Conservation (phyloP, 495 filamentous ascomycete genomes). For the Aspergillus steynii region DNA sequence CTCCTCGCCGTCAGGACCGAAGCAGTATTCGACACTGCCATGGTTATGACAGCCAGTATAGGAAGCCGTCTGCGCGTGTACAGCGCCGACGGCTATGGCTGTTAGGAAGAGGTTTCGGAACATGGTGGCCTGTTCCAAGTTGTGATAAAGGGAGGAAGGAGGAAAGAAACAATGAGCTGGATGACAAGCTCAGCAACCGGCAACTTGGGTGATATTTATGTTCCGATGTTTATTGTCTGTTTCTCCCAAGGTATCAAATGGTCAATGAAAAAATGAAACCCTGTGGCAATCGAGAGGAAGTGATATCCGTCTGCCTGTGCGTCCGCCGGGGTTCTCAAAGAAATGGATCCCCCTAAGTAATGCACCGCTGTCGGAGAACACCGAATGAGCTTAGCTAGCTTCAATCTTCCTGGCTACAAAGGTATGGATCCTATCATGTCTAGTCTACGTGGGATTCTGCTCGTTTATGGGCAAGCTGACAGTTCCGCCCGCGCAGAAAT, state of each 20-base stretch:
- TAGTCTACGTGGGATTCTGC: no score
- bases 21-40: slow-evolving; percentile 26
- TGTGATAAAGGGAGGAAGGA: not conserved
- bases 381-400: not conserved
- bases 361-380: not conserved
- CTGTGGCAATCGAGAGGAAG: not conserved
- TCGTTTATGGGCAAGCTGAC: not conserved
- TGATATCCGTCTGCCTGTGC: not conserved
- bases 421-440: no score
- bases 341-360: not conserved
- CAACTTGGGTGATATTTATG: slow-evolving; percentile 1
- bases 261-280: not conserved
- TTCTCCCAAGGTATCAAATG: slow-evolving; percentile 5
- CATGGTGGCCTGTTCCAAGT: not conserved
- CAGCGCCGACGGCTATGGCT: not conserved
- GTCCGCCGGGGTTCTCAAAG: not conserved
- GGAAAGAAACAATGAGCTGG: not conserved
- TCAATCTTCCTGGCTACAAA: not conserved
- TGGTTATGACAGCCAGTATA: slow-evolving; percentile 15
- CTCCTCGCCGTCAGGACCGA: slow-evolving; percentile 24
- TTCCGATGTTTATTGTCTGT: not conserved
- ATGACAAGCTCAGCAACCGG: not conserved
- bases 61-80: slow-evolving; percentile 4
- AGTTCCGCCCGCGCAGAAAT: slow-evolving; percentile 4
- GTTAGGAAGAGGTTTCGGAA: not conserved